phyloP scores from a whole-genome alignment of 2,329 filamentous ascomycete genomes.

The Penicillium nordicum region DNA sequence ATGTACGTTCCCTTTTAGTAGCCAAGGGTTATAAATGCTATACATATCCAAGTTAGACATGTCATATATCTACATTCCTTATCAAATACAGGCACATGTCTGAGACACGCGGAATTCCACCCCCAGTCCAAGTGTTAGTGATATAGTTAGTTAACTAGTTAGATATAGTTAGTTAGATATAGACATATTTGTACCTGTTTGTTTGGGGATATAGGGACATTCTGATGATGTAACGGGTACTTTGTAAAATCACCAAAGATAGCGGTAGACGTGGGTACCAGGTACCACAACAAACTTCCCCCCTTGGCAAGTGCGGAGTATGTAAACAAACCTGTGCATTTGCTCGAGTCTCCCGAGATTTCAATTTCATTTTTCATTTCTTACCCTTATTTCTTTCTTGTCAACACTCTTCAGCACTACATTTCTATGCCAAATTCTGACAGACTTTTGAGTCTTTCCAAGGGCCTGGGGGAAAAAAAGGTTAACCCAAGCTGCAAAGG shows the following conservation, averaged over 20 bases:
- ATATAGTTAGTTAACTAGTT: neutral
- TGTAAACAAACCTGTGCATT: constrained; percentile 21
- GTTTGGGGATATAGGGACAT: neutral
- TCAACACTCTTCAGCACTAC: neutral
- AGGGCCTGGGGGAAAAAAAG: constrained; percentile 16
- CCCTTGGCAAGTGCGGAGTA: constrained; percentile 26
- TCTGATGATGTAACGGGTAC: constrained; percentile 12
- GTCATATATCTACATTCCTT: constrained; percentile 1
- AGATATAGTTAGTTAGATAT: neutral
- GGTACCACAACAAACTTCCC: constrained; percentile 26
- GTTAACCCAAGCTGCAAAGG: constrained; percentile 12
- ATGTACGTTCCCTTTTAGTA: neutral
- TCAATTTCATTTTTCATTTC: neutral
- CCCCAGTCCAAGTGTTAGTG: neutral
- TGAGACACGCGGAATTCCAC: constrained; percentile 16
- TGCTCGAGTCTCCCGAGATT: neutral
- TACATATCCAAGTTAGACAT: neutral
- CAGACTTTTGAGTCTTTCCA: constrained; percentile 3
- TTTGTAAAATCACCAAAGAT: neutral
- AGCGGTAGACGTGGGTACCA: constrained; percentile 1
- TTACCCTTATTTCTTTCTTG: neutral
- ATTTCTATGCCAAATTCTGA: constrained; percentile 7
- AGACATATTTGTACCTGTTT: constrained; percentile 5
- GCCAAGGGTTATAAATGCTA: neutral
- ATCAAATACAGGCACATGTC: constrained; percentile 7